These are phyloP conservation scores for Trichoderma hamatum DNA, from an alignment of 2,329 filamentous ascomycete genomes.

Conservation along the genomic window DNA sequence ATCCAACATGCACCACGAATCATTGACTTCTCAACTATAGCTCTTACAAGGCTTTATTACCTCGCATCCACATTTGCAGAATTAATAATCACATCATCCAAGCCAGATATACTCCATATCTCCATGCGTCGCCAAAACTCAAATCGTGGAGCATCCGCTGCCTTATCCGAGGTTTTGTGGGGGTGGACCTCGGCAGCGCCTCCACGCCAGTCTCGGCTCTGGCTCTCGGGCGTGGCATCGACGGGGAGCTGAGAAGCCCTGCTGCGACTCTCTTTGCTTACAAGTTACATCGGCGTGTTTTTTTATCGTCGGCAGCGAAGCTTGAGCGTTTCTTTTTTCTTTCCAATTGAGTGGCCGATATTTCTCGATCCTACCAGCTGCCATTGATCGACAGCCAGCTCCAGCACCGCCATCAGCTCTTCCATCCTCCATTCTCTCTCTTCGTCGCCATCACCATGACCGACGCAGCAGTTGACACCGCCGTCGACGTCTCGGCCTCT, in stretches of 20 bases:
- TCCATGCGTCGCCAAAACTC: not conserved
- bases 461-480: constrained; percentile 7
- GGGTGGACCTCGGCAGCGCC: constrained; percentile 23
- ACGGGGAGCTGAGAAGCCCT: not conserved
- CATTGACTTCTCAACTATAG: not conserved
- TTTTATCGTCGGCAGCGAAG: not conserved
- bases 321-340: not conserved
- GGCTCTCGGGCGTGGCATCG: not conserved
- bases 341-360: not conserved
- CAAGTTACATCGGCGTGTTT: not conserved
- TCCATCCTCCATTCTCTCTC: not conserved
- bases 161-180: constrained; percentile 25
- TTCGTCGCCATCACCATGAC: not conserved
- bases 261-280: not conserved
- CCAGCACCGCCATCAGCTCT: not conserved
- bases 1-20: not conserved
- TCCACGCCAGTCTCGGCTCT: not conserved
- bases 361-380: not conserved
- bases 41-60: not conserved
- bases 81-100: constrained; percentile 3
- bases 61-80: not conserved
- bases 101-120: not conserved
- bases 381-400: not conserved
- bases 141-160: not conserved
- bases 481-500: constrained; percentile 5